Base-by-base conservation (phyloP, 345 rosid genomes). In the Ceriops tagal region DNA sequence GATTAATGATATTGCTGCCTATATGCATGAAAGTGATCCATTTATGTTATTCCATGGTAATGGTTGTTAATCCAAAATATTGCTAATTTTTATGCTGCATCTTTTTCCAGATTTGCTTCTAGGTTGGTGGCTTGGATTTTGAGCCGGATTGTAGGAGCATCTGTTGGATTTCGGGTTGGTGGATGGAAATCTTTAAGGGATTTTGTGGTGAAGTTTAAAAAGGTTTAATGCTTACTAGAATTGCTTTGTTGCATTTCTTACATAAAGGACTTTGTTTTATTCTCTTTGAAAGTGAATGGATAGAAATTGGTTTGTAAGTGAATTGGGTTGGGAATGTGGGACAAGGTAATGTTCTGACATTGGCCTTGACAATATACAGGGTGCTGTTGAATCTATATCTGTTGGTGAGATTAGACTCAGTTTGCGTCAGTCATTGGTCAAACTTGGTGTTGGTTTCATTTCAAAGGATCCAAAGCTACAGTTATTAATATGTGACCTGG, bases 121-220 rank as follows among this genome's bases (percentile, higher is more conserved):
- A 89, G 96, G 80, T 67, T 90, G 82, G 79, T 85, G 71, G 96
- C 99, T 19, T 95, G 84, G 92, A 75, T 90, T 76, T 78, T 92
- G 72, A 86, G 99, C 83, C 82, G 89, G 64, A 74, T 85, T 18
- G 22, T 95, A 20, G 91, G 96, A 79, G 98, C 85, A 35, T 86
- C 92, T 34, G 86, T 95, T 70, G 83, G 77, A 69, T 90, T 95
- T 49, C 93, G 92, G 21, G 83, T 92, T 78, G 92, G 91, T 35
- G 93, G 99, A 62, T 95, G 98, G 99, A 95, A 92, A 82, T 89
- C 93, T 67, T 78, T 95, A 60, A 84, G 84, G 68, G 96, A 95
- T 70, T 82, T 95, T 1, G 84, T 86, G 53, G 90, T 95, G 77
- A 92, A 86, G 85, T 90, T 90, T 74, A 80, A 83, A 32, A 95